Evolutionary conservation across 768 basidiomycete genomes (phyloP), one percentile per base, ranked within the genome.

Genomic region (Gloeopeniophorella convolvens): DNA sequence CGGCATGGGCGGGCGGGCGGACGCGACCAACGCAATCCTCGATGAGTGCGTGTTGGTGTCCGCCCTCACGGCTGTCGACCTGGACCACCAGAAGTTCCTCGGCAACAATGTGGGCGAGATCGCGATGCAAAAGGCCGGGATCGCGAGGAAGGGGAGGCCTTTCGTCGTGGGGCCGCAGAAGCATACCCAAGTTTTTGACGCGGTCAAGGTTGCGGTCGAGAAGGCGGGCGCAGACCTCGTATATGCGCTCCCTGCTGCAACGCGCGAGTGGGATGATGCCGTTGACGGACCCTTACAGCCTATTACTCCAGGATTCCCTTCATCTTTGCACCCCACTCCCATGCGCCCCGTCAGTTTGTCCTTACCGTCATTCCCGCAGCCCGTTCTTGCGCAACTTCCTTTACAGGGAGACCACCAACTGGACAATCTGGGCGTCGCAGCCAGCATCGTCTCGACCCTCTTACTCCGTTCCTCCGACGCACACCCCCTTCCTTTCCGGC

Each of bases 21-120:
- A 98, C 64, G 95, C 96, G 16, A 99, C 96, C 3, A 99, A 99
- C 63, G 76, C 87, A 46, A 78, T 98, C 16, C 77, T 88, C 2
- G 77, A 84, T 37, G 71, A 76, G 1, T 70, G 70, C 43, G 76
- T 94, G 34, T 66, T 91, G 27, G 79, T 83, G 1, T 89, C 88
- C n/a, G 86, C 81, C 27, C 71, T 98, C 23, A 90, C 93, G 0
- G 68, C 83, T 3, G 88, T 98, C 18, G 94, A 92, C 65, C 70
- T 98, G 35, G 96, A 99, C 68, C 96, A 98, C 65, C 91, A 94
- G 57, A 77, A 78, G 3, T 92, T 95, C 63, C 74, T 99, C 21
- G 96, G 96, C 0, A 64, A 77, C 46, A 85, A 89, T 0, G 68
- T 92, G 4, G 71, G 70, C 11, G 77, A 72, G 24, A 98, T 98